Evolutionary conservation across 768 basidiomycete genomes (phyloP).

Genomic region (Phanerodontia chrysosporium): DNA sequence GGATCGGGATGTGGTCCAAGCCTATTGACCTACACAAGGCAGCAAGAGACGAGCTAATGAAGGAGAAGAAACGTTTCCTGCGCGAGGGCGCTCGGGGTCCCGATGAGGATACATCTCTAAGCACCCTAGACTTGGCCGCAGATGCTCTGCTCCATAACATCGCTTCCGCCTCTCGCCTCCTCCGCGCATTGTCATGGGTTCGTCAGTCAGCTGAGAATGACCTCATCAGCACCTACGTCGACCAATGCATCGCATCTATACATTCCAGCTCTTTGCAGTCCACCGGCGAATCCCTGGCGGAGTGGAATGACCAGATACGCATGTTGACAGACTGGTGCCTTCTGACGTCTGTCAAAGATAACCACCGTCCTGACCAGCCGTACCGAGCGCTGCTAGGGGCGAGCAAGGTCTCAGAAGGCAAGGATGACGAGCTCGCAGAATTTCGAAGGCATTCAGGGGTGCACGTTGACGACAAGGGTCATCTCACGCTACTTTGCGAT

Average conservation of each 20-base stretch:
- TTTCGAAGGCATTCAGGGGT: not conserved
- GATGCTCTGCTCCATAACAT: not conserved
- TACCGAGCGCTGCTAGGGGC: too few species aligned
- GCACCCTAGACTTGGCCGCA: not conserved
- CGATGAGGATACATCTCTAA: too few species aligned
- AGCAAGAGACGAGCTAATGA: not conserved
- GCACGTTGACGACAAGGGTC: not conserved
- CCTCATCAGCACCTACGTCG: not conserved
- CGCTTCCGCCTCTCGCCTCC: not conserved
- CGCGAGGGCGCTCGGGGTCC: not conserved
- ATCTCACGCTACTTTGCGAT: not conserved
- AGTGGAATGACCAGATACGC: not conserved
- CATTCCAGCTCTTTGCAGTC: not conserved
- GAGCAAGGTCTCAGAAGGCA: not conserved
- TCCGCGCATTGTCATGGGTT: not conserved
- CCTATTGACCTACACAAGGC: not conserved
- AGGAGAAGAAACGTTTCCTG: not conserved
- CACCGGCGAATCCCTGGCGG: not conserved
- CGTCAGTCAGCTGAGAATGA: not conserved
- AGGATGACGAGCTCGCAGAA: not conserved
- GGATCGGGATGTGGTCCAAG: not conserved
- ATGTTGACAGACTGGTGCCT: slow-evolving; percentile 1
- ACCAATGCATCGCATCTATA: not conserved
- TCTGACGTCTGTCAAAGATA: not conserved
- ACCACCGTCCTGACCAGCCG: not conserved